These are phyloP conservation scores for Blastocystis sp. DNA, from an alignment of 352 stramenopile species.

Conservation along the genomic window DNA sequence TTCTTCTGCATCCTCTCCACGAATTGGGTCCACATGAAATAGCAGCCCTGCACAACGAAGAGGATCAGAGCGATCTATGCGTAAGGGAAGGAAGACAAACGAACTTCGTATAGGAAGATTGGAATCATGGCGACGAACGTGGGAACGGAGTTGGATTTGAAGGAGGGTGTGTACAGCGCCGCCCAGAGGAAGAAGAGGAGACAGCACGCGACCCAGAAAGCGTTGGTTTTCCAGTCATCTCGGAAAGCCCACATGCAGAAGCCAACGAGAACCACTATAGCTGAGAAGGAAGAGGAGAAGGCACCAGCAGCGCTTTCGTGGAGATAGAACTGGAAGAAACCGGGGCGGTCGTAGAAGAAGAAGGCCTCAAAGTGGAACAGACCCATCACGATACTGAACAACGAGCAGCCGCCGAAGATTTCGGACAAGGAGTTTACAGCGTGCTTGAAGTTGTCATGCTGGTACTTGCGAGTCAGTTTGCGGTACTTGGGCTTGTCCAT, in stretches of 20 bases:
- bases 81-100: not conserved
- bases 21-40: not conserved
- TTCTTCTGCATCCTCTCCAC: not conserved
- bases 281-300: not conserved
- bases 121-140: not conserved
- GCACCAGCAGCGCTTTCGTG: not conserved
- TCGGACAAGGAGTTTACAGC: no score
- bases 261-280: not conserved
- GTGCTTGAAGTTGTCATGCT: no score
- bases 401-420: no score
- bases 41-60: not conserved
- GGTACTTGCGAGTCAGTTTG: no score
- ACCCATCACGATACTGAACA: no score
- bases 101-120: not conserved
- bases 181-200: not conserved
- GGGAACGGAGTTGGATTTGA: not conserved
- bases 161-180: not conserved
- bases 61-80: not conserved
- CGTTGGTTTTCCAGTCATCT: not conserved
- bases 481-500: no score
- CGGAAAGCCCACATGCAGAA: not conserved
- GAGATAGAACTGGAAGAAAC: not conserved
- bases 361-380: not conserved
- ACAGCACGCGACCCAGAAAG: not conserved
- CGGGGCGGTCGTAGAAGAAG: not conserved